Percentiles rank a stretch among this genome's conserved stretches.
Evolutionary conservation across 768 basidiomycete genomes (phyloP).

Genomic region (Suillus variegatus): DNA sequence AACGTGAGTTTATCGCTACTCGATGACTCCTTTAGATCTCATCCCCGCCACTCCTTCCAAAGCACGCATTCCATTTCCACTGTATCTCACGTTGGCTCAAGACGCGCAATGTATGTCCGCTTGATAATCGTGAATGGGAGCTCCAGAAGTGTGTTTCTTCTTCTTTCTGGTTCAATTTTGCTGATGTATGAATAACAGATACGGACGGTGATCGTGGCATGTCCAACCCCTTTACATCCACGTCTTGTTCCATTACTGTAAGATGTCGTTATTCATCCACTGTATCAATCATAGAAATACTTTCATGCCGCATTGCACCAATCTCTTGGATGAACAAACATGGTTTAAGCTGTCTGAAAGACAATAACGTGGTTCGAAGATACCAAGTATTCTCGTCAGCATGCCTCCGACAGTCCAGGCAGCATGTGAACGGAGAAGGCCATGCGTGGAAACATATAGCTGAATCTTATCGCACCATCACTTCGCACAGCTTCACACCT

Average conservation of each 20-base stretch:
- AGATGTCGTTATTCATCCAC: conserved; percentile 1
- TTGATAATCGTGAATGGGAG: conserved; percentile 97
- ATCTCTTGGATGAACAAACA: background rate
- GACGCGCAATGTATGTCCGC: conserved; percentile 92
- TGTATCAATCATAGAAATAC: background rate
- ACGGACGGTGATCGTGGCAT: conserved; percentile 1
- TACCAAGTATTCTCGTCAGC: background rate
- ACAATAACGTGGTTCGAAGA: background rate
- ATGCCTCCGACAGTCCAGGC: background rate
- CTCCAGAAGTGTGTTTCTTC: conserved; percentile 77
- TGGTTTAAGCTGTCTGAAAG: background rate
- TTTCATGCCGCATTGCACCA: background rate
- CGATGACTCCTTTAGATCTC: background rate
- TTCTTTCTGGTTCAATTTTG: too few species aligned
- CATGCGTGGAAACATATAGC: background rate
- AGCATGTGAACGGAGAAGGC: background rate
- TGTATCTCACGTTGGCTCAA: conserved; percentile 99
- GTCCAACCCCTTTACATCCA: background rate
- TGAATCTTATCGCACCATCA: background rate
- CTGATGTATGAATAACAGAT: background rate
- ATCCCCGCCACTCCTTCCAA: background rate
- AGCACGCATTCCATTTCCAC: conserved; percentile 99
- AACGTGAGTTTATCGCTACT: conserved; percentile 55
- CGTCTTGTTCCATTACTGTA: background rate
- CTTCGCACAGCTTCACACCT: background rate